These are phyloP conservation scores for Ascochyta lentis DNA, from an alignment of 2,329 filamentous ascomycete genomes.

Conservation along the genomic window DNA sequence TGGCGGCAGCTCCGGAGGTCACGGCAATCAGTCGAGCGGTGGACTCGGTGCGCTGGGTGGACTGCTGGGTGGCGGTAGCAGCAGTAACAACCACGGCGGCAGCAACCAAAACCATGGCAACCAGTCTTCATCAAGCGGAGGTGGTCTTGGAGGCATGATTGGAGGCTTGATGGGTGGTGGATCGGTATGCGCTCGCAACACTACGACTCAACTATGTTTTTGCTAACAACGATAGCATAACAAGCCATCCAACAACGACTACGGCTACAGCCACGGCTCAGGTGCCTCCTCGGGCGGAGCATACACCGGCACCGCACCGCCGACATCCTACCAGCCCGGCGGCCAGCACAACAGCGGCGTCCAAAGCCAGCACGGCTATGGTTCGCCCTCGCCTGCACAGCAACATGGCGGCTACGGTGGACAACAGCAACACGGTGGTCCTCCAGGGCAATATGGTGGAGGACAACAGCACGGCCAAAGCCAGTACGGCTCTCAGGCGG, in stretches of 20 bases:
- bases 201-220: background rate
- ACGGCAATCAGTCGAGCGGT: constrained; percentile 20
- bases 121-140: constrained; percentile 11
- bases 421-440: constrained; percentile 25
- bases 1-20: constrained; percentile 38
- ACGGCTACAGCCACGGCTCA: constrained; percentile 65
- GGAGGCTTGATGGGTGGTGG: constrained; percentile 47
- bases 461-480: constrained; percentile 15
- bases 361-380: constrained; percentile 29
- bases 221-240: constrained; percentile 32
- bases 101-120: constrained; percentile 11
- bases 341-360: constrained; percentile 32
- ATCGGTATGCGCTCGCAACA: constrained; percentile 34
- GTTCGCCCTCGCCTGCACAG: constrained; percentile 28
- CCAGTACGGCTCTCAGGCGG: constrained; percentile 33
- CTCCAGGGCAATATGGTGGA: constrained; percentile 21
- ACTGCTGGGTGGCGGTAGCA: constrained; percentile 12
- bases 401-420: constrained; percentile 23
- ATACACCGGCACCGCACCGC: constrained; percentile 69
- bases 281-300: constrained; percentile 57
- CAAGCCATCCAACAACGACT: constrained; percentile 52
- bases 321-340: constrained; percentile 63
- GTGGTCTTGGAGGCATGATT: constrained; percentile 40
- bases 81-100: constrained; percentile 4
- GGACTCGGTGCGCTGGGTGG: constrained; percentile 33